Percentiles rank a stretch among this genome's conserved stretches.
Evolutionary conservation across 148 eudicot species (phyloP).

Genomic region (Silene conica): DNA sequence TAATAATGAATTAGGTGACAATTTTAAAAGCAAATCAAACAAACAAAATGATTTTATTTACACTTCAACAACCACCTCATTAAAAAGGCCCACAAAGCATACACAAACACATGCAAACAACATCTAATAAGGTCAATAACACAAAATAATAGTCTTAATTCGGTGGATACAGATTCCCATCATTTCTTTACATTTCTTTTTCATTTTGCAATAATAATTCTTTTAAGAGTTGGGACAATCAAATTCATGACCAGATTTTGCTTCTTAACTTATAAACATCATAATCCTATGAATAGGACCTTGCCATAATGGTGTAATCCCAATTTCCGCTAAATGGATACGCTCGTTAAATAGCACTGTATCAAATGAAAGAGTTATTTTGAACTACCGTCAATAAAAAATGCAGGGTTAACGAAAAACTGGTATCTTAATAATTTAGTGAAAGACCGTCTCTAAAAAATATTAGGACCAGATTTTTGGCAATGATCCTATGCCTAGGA

Average conservation of each 20-base stretch:
- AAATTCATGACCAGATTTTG: conserved; percentile 23
- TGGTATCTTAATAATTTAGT: no score
- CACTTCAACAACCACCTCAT: neutral
- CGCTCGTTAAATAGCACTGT: no score
- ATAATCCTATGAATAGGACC: conserved; percentile 19
- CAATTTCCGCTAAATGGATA: no score
- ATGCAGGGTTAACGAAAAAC: neutral
- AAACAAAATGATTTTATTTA: neutral
- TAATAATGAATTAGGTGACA: neutral
- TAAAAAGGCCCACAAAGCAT: neutral
- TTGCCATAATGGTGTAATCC: no score
- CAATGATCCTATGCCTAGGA: conserved; percentile 2
- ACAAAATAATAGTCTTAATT: conserved; percentile 1
- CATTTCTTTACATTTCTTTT: conserved; percentile 10
- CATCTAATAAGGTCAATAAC: conserved; percentile 2
- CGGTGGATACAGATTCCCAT: conserved; percentile 6
- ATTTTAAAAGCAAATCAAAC: neutral
- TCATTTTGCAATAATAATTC: neutral
- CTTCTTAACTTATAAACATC: conserved; percentile 26
- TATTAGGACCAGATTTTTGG: conserved; percentile 19
- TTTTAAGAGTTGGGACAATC: neutral
- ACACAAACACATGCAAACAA: conserved; percentile 10
- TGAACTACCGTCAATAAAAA: no score
- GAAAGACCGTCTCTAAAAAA: no score
- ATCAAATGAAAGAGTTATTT: no score